Base-by-base conservation (phyloP, 257 asterid genomes). In the Przewalskia tangutica region DNA sequence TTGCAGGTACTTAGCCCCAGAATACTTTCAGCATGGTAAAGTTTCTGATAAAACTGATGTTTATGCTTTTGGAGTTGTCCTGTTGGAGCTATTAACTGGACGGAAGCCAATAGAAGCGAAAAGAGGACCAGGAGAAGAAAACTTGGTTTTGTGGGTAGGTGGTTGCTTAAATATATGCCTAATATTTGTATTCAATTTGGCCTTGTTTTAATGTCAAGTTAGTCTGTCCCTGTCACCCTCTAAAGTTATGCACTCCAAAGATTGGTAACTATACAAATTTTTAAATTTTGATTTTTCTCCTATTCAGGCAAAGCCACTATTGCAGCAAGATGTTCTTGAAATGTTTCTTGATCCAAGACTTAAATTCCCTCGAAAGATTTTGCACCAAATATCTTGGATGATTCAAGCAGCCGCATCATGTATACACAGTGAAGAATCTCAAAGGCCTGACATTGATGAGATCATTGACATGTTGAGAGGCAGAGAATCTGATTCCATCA, bases 1-100 rank as follows among this genome's bases (percentile, higher is more conserved):
- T 65, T 13, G 82, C 73, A 93, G 98, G 85, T 94, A 95, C 85
- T 88, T 95, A 81, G 98, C 98, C 65, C 98, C 97, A 8, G 98
- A 95, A 62, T 95, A 95, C 83, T 95, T 95, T 83, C 98, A 95
- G 89, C 97, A 95, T 0, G 98, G 98, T 12, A 95, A 95, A 87
- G 96, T 95, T 65, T 95, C 97, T 23, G 97, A 95, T 89, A 95
- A 87, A 91, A 93, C 98, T 2, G 98, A 95, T 70, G 91, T 91
- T 62, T 94, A 94, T 81, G 98, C 98, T 59, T 94, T 94, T 56
- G 98, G 98, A 14, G 89, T 94, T 7, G 97, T 93, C 85, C 93
- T 94, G 17, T 88, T 94, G 94, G 97, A 94, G 86, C 90, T 94
- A 75, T 58, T 94, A 70, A 94, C 93, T 5, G 97, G 98, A 62